phyloP scores from a whole-genome alignment of 768 basidiomycete genomes.

The Saitozyma sp. region DNA sequence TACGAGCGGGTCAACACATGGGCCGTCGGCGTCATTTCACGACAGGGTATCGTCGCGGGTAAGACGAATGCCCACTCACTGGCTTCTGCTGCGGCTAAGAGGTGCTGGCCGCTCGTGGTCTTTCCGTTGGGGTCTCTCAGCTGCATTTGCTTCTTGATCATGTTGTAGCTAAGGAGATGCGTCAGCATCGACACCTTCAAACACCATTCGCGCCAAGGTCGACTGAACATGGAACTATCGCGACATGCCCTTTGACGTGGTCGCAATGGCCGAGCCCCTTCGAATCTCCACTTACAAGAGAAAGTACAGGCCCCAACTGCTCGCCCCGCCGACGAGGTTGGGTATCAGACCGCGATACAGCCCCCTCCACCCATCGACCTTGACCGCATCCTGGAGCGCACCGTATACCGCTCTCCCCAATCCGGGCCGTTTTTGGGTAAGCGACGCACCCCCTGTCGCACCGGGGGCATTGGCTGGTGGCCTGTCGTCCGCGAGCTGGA shows the following conservation, averaged over 20 bases:
- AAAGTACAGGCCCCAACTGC: slow-evolving; percentile 97
- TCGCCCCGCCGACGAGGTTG: slow-evolving; percentile 91
- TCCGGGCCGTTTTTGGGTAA: slow-evolving; percentile 21
- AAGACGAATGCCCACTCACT: slow-evolving; percentile 65
- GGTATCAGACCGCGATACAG: slow-evolving; percentile 86
- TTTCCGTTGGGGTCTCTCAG: slow-evolving; percentile 64
- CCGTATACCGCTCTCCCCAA: slow-evolving; percentile 65
- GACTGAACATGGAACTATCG: too few relatives aligned
- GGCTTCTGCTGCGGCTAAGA: slow-evolving; percentile 90
- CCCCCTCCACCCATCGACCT: slow-evolving; percentile 73
- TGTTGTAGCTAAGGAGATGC: slow-evolving; percentile 70
- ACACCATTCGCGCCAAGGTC: neutral
- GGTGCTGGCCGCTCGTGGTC: slow-evolving; percentile 74
- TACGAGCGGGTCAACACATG: slow-evolving; percentile 47
- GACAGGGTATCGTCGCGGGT: too few relatives aligned
- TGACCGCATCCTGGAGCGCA: slow-evolving; percentile 71
- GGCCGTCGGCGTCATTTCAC: neutral
- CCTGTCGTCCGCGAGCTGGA: slow-evolving; percentile 73
- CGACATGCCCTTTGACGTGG: too few relatives aligned
- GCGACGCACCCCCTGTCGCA: slow-evolving; percentile 2
- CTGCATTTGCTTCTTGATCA: slow-evolving; percentile 76
- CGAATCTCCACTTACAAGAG: slow-evolving; percentile 70
- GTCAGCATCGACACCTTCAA: neutral
- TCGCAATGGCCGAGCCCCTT: neutral
- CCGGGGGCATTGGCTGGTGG: slow-evolving; percentile 4